Conservation (phyloP, 2,329 filamentous ascomycete genomes). For the Fusarium solani-melongenae region DNA sequence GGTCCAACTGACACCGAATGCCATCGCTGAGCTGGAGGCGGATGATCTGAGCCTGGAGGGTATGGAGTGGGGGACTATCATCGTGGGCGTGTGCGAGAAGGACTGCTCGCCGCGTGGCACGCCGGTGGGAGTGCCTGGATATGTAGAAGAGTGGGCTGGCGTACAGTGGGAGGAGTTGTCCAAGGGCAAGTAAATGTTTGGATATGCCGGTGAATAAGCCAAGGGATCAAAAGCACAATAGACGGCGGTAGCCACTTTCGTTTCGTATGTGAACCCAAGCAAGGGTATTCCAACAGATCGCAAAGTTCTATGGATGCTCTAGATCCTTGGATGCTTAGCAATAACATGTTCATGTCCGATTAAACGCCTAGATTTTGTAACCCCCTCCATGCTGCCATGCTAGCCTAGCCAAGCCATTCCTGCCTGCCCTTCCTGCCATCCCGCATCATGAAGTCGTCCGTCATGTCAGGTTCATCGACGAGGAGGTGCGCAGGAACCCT, state of each 20-base stretch:
- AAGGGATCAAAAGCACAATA: constrained; percentile 20
- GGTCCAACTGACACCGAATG: constrained; percentile 89
- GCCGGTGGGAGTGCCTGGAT: constrained; percentile 73
- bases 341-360: constrained; percentile 52
- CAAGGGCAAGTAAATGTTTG: constrained; percentile 47
- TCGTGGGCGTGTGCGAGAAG: constrained; percentile 83
- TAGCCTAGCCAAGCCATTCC: constrained; percentile 14
- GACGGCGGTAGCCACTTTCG: not conserved
- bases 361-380: constrained; percentile 51
- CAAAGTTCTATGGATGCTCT: constrained; percentile 45
- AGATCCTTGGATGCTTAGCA: constrained; percentile 49
- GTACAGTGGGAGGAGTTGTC: constrained; percentile 94
- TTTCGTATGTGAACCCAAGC: constrained; percentile 16
- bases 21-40: constrained; percentile 88
- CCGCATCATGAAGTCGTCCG: constrained; percentile 41
- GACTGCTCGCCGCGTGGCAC: constrained; percentile 77
- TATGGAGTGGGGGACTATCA: constrained; percentile 98
- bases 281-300: constrained; percentile 39
- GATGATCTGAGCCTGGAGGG: constrained; percentile 79
- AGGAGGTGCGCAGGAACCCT: constrained; percentile 33
- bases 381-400: constrained; percentile 47
- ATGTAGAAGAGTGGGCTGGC: constrained; percentile 95
- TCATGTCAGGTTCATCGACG: constrained; percentile 43
- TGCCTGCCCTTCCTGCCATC: constrained; percentile 32
- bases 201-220: not conserved